A percentile compares a stretch with the other conserved stretches of the same genome.
phyloP scores from a whole-genome alignment of 106 monocot species.

The Allium sativum region DNA sequence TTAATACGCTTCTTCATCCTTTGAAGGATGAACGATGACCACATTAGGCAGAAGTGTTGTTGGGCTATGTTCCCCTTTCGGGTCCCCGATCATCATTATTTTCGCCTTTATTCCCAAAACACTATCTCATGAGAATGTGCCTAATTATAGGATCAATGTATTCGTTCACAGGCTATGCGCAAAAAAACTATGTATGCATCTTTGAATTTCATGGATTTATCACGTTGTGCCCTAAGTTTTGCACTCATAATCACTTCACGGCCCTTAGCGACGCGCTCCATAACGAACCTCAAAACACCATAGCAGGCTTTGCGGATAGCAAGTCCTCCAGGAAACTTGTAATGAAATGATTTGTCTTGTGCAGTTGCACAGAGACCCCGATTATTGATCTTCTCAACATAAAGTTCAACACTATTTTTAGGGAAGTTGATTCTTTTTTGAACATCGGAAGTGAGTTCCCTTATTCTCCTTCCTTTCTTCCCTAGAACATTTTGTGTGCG shows the following conservation, averaged over 20 bases:
- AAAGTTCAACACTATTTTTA: too few species aligned
- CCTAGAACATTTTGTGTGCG: too few species aligned
- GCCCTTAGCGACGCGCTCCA: constrained; percentile 14
- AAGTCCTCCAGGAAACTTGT: too few species aligned
- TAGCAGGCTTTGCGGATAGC: constrained; percentile 16
- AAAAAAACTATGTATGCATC: constrained; percentile 67
- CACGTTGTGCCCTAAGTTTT: constrained; percentile 58
- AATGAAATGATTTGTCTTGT: too few species aligned
- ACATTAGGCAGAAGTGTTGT: constrained; percentile 38
- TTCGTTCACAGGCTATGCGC: constrained; percentile 57
- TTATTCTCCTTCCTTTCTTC: too few species aligned
- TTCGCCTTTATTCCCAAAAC: constrained; percentile 52
- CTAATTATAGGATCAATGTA: constrained; percentile 64
- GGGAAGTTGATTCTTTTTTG: too few species aligned
- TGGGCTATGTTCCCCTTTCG: constrained; percentile 43
- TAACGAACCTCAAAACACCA: constrained; percentile 15
- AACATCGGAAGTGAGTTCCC: too few species aligned
- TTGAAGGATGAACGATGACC: constrained; percentile 25
- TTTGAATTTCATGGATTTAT: constrained; percentile 72
- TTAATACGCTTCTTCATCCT: constrained; percentile 16
- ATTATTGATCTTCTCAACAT: too few species aligned
- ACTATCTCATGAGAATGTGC: constrained; percentile 59
- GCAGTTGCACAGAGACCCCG: too few species aligned
- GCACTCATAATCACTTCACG: constrained; percentile 40
- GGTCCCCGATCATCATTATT: constrained; percentile 53